Evolutionary conservation across 228 moss, liverwort and hornwort genomes (phyloP).

Genomic region (Sphagnum fallax): DNA sequence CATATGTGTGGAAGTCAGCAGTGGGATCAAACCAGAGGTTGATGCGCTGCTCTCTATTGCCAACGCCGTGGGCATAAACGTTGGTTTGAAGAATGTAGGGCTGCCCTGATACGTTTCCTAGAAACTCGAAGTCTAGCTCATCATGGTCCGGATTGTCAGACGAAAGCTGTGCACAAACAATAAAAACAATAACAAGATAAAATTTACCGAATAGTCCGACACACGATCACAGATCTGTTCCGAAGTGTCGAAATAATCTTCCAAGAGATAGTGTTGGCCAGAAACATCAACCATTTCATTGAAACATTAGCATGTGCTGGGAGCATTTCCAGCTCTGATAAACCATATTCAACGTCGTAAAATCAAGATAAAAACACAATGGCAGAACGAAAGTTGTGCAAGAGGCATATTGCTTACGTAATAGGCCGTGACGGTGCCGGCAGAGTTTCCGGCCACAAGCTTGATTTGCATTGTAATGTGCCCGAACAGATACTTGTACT

Average conservation of each 20-base stretch:
- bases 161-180: slow-evolving; percentile 21
- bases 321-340: not conserved
- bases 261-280: not conserved
- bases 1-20: slow-evolving; percentile 24
- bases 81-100: slow-evolving; percentile 37
- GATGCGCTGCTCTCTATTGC: slow-evolving; percentile 31
- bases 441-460: slow-evolving; percentile 10
- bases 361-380: no score
- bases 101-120: slow-evolving; percentile 27
- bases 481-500: slow-evolving; percentile 10
- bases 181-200: not conserved
- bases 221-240: not conserved
- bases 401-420: slow-evolving; percentile 1
- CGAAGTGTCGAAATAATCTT: not conserved
- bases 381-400: no score
- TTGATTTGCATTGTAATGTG: slow-evolving; percentile 12
- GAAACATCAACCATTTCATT: not conserved
- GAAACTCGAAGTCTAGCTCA: slow-evolving; percentile 42
- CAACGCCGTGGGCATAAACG: slow-evolving; percentile 25
- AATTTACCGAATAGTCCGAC: not conserved
- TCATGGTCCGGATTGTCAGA: slow-evolving; percentile 34
- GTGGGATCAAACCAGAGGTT: slow-evolving; percentile 39
- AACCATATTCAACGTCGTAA: not conserved
- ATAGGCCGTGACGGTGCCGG: slow-evolving; percentile 14
- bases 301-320: not conserved